Percentiles rank a stretch among this genome's conserved stretches.
These are phyloP conservation scores for Fraxinus sp. DNA, from an alignment of 305 asterid genomes.

Conservation along the genomic window DNA sequence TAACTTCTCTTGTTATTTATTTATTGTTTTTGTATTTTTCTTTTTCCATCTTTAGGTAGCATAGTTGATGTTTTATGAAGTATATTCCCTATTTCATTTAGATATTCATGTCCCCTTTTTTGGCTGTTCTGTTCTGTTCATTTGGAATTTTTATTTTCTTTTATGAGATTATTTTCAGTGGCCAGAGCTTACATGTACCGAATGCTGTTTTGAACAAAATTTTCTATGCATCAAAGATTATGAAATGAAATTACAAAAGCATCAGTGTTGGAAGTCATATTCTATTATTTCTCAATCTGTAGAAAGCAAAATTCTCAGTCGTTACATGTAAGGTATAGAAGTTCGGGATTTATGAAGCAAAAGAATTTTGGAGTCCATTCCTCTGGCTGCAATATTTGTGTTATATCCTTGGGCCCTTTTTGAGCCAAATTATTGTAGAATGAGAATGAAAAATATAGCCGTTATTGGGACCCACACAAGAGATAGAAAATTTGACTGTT, in stretches of 20 bases:
- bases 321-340: conserved; percentile 11
- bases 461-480: too few relatives aligned
- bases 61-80: background rate
- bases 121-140: conserved; percentile 8
- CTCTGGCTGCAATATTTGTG: conserved; percentile 16
- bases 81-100: background rate
- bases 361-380: conserved; percentile 8
- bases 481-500: too few relatives aligned
- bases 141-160: background rate
- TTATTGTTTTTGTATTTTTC: conserved; percentile 1
- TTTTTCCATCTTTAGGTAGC: background rate
- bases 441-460: too few relatives aligned
- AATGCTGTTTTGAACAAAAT: background rate
- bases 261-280: background rate
- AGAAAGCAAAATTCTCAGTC: conserved; percentile 12
- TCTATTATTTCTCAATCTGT: conserved; percentile 6
- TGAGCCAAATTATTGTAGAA: too few relatives aligned
- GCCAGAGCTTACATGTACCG: conserved; percentile 8
- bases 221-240: background rate
- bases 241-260: background rate
- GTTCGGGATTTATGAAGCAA: conserved; percentile 12
- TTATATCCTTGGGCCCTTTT: conserved; percentile 5
- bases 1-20: background rate
- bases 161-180: conserved; percentile 5
- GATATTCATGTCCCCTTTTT: background rate